Base-by-base conservation (phyloP, 352 stramenopile genomes). In the Phytophthora podocarpi region DNA sequence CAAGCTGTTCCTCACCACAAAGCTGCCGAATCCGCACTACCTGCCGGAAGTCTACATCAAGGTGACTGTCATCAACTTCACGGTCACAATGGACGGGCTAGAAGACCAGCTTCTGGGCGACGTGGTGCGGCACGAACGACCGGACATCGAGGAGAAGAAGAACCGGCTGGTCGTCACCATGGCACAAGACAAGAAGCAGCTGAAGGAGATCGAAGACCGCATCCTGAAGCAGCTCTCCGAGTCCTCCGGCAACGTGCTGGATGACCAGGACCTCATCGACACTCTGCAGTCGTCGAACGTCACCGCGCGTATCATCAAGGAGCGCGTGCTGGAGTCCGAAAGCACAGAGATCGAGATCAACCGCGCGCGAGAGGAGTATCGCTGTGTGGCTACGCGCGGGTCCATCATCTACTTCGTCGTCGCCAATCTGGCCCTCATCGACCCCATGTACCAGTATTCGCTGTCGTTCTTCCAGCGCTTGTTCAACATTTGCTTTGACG, bases 401-500 rank as follows among this genome's bases (percentile, higher is more conserved):
- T 94, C 91, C 2, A 97, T 98, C 57, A 96, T 98, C 36, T 98
- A 98, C 68, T 98, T 98, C 61, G 94, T 98, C 0, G 92, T 98
- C 24, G 91, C 94, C 1, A 91, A 97, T 50, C 71, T 98, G 1
- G 86, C 86, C 12, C 67, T 90, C 9, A 96, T 98, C 49, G 94
- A 98, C 46, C 93, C 94, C 2, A 98, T 98, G 94, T 98, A 98
- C 76, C 94, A 98, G 76, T 98, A 98, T 74, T 98, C 92, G 34
- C 70, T 98, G 23, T 82, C 89, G 3, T 98, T 97, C 70, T 98
- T 97, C 49, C 89, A 97, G 54, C 71, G 78, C 0, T 78, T 98
- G 20, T 98, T 98, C 71, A 90, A 95, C 48, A 89, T 91, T 52
- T 98, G 93, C 64, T 96, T 98, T 31, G 77, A 92, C 41, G 80